phyloP scores from a whole-genome alignment of 192 early-diverging fungal genomes.

The Kickxella alabastrina region DNA sequence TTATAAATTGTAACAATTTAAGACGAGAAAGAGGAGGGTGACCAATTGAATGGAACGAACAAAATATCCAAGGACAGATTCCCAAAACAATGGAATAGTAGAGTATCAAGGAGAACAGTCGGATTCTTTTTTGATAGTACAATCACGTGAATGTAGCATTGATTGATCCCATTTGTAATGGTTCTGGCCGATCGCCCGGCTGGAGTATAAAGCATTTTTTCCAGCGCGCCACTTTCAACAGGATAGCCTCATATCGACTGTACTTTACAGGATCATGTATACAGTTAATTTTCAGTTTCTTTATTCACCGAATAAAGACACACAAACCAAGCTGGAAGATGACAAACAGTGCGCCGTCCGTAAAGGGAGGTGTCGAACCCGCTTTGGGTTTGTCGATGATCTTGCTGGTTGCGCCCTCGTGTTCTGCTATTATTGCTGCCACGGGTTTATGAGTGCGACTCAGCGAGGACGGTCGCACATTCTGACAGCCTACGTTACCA shows the following conservation, averaged over 20 bases:
- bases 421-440: conserved; percentile 2
- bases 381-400: conserved; percentile 23
- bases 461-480: conserved; percentile 49
- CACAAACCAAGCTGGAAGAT: conserved; percentile 47
- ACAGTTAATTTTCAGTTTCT: conserved; percentile 52
- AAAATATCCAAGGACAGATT: too few species aligned
- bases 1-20: not conserved
- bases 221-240: not conserved
- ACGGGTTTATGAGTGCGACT: conserved; percentile 31
- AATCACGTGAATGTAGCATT: not conserved
- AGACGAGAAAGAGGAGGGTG: too few species aligned
- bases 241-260: conserved; percentile 34
- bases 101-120: too few species aligned
- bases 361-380: conserved; percentile 40
- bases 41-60: not conserved
- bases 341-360: conserved; percentile 44
- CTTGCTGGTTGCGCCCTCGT: conserved; percentile 45
- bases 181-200: too few species aligned
- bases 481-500: conserved; percentile 33
- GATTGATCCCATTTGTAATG: not conserved
- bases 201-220: not conserved
- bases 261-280: conserved; percentile 54
- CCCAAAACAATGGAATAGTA: too few species aligned
- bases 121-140: not conserved
- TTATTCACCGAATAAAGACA: conserved; percentile 52